Percentiles rank a stretch among this genome's conserved stretches.
These are phyloP conservation scores for Grosmannia clavigera DNA, from an alignment of 2,329 filamentous ascomycete species.

Conservation along the genomic window DNA sequence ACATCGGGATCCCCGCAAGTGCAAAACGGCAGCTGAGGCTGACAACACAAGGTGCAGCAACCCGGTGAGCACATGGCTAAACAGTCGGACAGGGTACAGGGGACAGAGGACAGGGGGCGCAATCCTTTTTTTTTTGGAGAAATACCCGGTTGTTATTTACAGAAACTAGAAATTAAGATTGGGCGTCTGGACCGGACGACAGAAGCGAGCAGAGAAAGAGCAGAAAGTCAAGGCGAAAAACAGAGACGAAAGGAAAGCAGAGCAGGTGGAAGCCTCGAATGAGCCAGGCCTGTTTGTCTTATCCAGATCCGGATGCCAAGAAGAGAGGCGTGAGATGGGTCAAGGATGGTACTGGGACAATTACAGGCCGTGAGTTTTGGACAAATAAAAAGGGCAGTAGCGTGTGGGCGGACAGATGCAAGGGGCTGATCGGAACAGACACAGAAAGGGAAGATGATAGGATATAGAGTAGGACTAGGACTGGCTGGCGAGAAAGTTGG, in stretches of 20 bases:
- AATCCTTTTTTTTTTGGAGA: too few relatives aligned
- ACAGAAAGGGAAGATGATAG: background rate
- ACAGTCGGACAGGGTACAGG: too few relatives aligned
- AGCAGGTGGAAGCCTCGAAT: background rate
- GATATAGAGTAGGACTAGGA: background rate
- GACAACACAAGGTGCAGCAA: too few relatives aligned
- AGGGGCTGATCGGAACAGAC: background rate
- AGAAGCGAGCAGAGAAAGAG: background rate
- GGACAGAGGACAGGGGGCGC: too few relatives aligned
- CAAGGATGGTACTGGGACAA: too few relatives aligned
- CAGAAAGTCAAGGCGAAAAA: background rate
- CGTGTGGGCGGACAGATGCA: background rate
- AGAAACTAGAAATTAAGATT: background rate
- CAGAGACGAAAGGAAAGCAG: background rate
- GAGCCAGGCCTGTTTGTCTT: background rate
- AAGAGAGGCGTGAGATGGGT: too few relatives aligned
- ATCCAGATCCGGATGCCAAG: background rate
- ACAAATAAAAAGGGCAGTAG: background rate
- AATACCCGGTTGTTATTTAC: background rate
- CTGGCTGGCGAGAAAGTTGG: conserved; percentile 43
- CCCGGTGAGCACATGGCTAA: too few relatives aligned
- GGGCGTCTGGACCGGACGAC: background rate
- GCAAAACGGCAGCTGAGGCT: too few relatives aligned
- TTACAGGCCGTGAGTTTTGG: background rate
- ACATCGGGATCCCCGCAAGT: too few relatives aligned